These are phyloP conservation scores for Beauveria bassiana DNA, from an alignment of 2,329 filamentous ascomycete genomes.

Conservation along the genomic window DNA sequence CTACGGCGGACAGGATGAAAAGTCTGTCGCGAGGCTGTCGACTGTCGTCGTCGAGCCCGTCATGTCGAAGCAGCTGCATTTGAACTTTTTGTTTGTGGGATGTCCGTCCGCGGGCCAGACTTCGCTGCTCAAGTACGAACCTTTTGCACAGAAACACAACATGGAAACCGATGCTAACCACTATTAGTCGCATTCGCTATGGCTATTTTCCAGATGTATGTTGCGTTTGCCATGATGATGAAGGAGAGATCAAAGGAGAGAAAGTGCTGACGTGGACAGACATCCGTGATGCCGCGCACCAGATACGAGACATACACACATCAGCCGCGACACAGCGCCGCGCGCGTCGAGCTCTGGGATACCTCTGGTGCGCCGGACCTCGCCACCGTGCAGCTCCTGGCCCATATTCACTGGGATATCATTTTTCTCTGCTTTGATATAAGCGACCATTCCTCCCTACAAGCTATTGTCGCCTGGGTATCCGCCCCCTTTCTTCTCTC, in stretches of 20 bases:
- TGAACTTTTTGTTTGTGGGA: constrained; percentile 32
- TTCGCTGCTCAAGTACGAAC: constrained; percentile 29
- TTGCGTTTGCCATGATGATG: background rate
- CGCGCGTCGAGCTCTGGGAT: constrained; percentile 30
- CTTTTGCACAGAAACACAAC: too few species aligned
- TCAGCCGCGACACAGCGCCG: constrained; percentile 19
- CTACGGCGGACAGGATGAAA: background rate
- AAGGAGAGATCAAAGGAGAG: background rate
- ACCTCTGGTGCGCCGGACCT: constrained; percentile 32
- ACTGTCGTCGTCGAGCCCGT: constrained; percentile 9
- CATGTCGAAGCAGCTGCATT: constrained; percentile 17
- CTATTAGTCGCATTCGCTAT: constrained; percentile 28
- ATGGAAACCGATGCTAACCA: background rate
- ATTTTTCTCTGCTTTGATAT: constrained; percentile 34
- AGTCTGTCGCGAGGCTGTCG: background rate
- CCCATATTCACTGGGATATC: constrained; percentile 30
- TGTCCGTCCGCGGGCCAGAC: constrained; percentile 26
- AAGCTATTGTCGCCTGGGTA: constrained; percentile 29
- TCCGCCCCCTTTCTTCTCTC: constrained; percentile 5
- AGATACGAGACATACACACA: constrained; percentile 28
- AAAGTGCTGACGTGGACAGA: constrained; percentile 17
- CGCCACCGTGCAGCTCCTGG: constrained; percentile 25
- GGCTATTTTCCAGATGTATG: constrained; percentile 31
- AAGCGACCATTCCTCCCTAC: constrained; percentile 25
- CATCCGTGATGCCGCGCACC: constrained; percentile 25